phyloP scores from a whole-genome alignment of 177 flowering plant species.

The Telopea speciosissima region DNA sequence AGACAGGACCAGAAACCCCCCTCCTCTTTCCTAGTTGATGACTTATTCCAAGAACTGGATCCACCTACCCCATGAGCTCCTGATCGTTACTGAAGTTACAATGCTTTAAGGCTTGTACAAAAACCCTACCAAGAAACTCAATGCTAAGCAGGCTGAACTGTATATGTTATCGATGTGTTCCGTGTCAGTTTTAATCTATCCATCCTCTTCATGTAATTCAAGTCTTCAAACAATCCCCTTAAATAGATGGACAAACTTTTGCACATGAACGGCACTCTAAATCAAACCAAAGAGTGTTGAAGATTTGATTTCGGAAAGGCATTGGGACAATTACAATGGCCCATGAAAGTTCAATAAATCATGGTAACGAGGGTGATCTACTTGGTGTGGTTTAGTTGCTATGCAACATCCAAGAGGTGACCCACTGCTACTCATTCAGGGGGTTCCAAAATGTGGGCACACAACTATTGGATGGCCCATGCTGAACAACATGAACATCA shows the following conservation, averaged over 20 bases:
- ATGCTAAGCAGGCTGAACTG: not conserved
- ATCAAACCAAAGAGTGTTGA: not conserved
- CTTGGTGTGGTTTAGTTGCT: no score
- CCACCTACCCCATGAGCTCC: no score
- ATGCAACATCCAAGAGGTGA: not conserved
- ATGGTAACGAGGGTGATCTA: no score
- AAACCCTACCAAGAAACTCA: no score
- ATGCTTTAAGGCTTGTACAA: no score
- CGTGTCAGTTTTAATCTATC: not conserved
- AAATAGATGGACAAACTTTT: not conserved
- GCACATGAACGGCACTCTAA: not conserved
- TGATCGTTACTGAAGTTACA: no score
- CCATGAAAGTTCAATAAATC: no score
- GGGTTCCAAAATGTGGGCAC: not conserved
- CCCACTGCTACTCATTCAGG: not conserved
- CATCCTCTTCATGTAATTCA: not conserved
- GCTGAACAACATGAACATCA: not conserved
- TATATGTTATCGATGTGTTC: not conserved
- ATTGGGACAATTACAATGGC: no score
- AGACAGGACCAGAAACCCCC: no score
- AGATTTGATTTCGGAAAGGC: not conserved
- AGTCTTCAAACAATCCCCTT: not conserved
- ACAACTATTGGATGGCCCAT: not conserved
- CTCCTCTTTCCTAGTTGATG: no score
- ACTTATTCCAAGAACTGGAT: no score